Percentiles rank a stretch among this genome's conserved stretches.
Evolutionary conservation across 805 yeast species (phyloP).

Genomic region (Hanseniaspora meyeri): DNA sequence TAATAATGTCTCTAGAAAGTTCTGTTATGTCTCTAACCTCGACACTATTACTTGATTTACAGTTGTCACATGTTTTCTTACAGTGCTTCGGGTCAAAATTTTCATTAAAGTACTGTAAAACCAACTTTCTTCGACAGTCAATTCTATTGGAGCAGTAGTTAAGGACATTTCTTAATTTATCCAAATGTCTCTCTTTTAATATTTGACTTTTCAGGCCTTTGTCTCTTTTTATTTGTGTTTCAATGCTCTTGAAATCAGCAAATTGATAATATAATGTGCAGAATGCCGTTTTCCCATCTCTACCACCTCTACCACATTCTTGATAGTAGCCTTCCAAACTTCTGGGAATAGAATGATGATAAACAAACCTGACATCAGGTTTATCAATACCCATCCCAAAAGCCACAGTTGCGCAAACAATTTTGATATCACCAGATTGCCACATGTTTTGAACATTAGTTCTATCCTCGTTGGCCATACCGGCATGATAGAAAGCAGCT

Average conservation of each 20-base stretch:
- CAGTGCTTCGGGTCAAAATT: constrained; percentile 56
- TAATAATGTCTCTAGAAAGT: constrained; percentile 46
- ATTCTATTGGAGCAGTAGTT: constrained; percentile 84
- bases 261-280: constrained; percentile 75
- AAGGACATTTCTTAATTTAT: constrained; percentile 68
- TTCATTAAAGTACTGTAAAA: constrained; percentile 83
- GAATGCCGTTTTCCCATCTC: constrained; percentile 76
- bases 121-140: constrained; percentile 83
- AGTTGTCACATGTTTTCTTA: constrained; percentile 71
- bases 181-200: constrained; percentile 64
- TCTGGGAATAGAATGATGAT: constrained; percentile 78
- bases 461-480: constrained; percentile 74
- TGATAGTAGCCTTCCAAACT: constrained; percentile 93
- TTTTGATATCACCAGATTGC: constrained; percentile 61
- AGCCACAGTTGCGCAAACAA: constrained; percentile 94
- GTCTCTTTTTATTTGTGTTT: constrained; percentile 67
- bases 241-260: constrained; percentile 66
- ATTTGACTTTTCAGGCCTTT: constrained; percentile 42
- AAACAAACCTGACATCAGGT: constrained; percentile 84
- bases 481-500: constrained; percentile 81
- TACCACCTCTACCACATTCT: constrained; percentile 96
- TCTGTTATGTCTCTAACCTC: constrained; percentile 57
- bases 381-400: constrained; percentile 99
- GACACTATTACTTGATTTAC: constrained; percentile 38
- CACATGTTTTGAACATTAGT: constrained; percentile 59